A percentile compares a stretch with the other conserved stretches of the same genome.
Conservation (phyloP, 2,329 filamentous ascomycete genomes). For the Tricladium varicosporioides region DNA sequence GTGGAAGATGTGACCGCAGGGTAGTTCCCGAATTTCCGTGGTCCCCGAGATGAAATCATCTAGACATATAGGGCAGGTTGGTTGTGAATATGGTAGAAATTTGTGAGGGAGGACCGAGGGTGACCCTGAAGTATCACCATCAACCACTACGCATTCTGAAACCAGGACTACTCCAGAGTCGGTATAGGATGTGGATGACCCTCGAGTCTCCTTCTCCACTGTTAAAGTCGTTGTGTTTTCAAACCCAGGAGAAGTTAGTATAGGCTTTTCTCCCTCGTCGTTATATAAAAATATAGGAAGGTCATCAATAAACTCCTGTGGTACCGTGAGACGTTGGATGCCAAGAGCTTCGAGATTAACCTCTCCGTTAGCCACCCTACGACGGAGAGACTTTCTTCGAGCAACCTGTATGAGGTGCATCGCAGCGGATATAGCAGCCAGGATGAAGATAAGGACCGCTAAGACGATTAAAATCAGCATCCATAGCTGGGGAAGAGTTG, state of each 20-base stretch:
- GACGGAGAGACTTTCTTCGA: conserved; percentile 64
- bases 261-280: conserved; percentile 46
- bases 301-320: conserved; percentile 64
- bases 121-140: conserved; percentile 17
- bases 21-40: conserved; percentile 78
- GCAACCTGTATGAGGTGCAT: conserved; percentile 79
- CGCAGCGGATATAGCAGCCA: conserved; percentile 62
- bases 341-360: conserved; percentile 84
- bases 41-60: conserved; percentile 70
- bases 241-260: conserved; percentile 36
- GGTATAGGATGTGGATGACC: not conserved
- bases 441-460: conserved; percentile 66
- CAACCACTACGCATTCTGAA: conserved; percentile 1
- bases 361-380: conserved; percentile 72
- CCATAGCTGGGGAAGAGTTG: conserved; percentile 71
- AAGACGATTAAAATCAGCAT: conserved; percentile 71
- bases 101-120: conserved; percentile 19
- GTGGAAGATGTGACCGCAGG: conserved; percentile 92
- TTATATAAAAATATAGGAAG: conserved; percentile 80
- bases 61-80: conserved; percentile 86
- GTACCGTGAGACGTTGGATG: conserved; percentile 78
- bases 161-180: not conserved
- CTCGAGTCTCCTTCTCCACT: not conserved
- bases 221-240: not conserved
- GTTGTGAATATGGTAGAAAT: conserved; percentile 62